Base-by-base conservation (phyloP, 352 stramenopile genomes). In the Globisporangium cystogenes region DNA sequence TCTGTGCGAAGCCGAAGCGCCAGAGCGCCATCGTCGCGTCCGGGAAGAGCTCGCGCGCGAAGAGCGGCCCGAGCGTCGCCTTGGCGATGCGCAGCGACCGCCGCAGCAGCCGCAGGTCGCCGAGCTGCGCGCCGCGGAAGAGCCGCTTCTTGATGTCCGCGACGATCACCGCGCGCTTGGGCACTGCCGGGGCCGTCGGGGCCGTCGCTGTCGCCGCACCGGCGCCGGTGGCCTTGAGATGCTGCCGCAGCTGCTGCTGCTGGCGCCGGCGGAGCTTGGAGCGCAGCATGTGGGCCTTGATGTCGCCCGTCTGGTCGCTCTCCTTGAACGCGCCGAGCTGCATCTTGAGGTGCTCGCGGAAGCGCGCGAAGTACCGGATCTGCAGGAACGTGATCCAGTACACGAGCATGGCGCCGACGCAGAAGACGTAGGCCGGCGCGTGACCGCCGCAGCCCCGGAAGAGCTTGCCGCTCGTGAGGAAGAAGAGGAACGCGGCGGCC, bases 271-370 rank as follows among this genome's bases (percentile, higher is more conserved):
- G 60, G 88, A 94, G 37, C 76, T 79, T 39, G 33, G 33, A 39
- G 12, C 33, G 33, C 33, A 39, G 33, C 33, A 39, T 39, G 33
- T 39, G 33, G 12, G 33, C 33, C 33, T 39, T 39, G 29, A 93
- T 74, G 40, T 84, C 76, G n/a, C 82, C 82, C 1, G 80, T 93
- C 50, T 93, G 82, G 49, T 90, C 80, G 26, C 70, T 77, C 54
- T 93, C 82, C 48, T 89, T 84, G 62, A 90, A 91, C 1, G 82
- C 83, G 10, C 83, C 83, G 12, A 93, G 66, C 55, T 90, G 81
- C 83, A 91, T 90, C 60, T 87, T 90, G 50, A 93, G 57, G 50
- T 93, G 83, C 59, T 94, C 83, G 33, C 83, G 76, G 64, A 94
- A 94, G 12, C 81, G 83, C 21, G 40, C 40, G 24, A 39, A 39